phyloP scores from a whole-genome alignment of 345 rosid species.

The Lenwebbia sp. region DNA sequence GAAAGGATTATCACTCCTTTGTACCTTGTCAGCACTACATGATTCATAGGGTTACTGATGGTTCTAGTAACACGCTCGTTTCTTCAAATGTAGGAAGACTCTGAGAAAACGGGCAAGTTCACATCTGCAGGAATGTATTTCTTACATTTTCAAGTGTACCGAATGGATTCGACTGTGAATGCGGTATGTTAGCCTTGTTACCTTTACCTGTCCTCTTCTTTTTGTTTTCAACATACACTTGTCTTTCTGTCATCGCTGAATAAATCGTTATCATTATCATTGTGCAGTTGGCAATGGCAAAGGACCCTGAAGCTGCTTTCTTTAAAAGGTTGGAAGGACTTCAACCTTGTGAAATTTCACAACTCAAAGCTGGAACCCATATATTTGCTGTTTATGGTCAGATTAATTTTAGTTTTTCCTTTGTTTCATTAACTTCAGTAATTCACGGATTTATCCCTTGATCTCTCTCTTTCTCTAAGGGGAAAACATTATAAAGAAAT shows the following conservation, averaged over 20 bases:
- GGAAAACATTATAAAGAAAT: neutral
- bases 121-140: constrained; percentile 99
- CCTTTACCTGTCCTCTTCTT: neutral
- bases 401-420: constrained; percentile 2
- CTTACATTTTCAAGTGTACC: constrained; percentile 96
- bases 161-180: constrained; percentile 91
- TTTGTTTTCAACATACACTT: neutral
- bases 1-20: neutral
- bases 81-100: constrained; percentile 73
- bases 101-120: constrained; percentile 91
- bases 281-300: constrained; percentile 85
- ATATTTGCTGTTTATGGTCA: constrained; percentile 98
- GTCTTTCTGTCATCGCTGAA: neutral
- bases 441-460: neutral
- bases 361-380: constrained; percentile 95
- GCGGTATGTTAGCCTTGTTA: constrained; percentile 42
- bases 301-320: constrained; percentile 98
- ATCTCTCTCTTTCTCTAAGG: neutral
- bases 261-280: neutral
- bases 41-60: neutral
- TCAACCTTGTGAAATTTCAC: constrained; percentile 95
- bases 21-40: neutral
- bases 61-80: neutral
- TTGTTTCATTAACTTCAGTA: neutral
- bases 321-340: constrained; percentile 97